Base-by-base conservation (phyloP, 1,284 basidiomycete genomes). In the Mycena sp. region DNA sequence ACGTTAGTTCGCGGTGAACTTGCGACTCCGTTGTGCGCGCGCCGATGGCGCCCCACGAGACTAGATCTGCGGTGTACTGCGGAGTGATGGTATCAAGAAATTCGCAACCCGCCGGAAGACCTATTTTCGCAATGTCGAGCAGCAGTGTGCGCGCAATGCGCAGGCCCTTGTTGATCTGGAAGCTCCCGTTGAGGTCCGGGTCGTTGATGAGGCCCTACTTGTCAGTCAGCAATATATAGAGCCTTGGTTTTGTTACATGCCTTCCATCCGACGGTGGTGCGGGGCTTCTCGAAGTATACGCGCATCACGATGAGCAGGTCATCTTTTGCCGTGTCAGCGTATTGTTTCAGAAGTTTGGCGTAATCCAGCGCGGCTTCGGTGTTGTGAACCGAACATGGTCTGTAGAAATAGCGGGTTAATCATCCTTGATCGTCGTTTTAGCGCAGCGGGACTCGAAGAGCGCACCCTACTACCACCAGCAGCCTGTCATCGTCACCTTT, bases 211-310 rank as follows among this genome's bases (percentile, higher is more conserved):
- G 87, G 53, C 97, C 97, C 65, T 67, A 35, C 29, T 5, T 26
- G 26, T 12, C 6, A 32, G 16, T 7, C 11, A 41, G 11, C 10
- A 55, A 50, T 23, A n/a, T n/a, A n/a, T n/a, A n/a, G n/a, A n/a
- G n/a, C n/a, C n/a, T n/a, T n/a, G n/a, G n/a, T n/a, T n/a, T n/a
- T n/a, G n/a, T n/a, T n/a, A n/a, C n/a, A n/a, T 6, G 44, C 65
- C 78, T 99, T 99, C 97, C 97, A 99, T 19, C 96, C 96, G 56
- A 99, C 92, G 0, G 97, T 99, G 12, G 97, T 99, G 44, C 97
- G 85, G 1, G 96, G 96, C 81, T 97, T 97, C 74, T 97, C 95
- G 74, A 97, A 98, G 82, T 98, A 98, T 69, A 96, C 95, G 44
- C 95, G 90, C 96, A 99, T 99, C 71, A 99, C 85, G 74, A 99